A percentile compares a stretch with the other conserved stretches of the same genome.
Evolutionary conservation across 768 basidiomycete species (phyloP).

Genomic region (Leccinum truebloodii): DNA sequence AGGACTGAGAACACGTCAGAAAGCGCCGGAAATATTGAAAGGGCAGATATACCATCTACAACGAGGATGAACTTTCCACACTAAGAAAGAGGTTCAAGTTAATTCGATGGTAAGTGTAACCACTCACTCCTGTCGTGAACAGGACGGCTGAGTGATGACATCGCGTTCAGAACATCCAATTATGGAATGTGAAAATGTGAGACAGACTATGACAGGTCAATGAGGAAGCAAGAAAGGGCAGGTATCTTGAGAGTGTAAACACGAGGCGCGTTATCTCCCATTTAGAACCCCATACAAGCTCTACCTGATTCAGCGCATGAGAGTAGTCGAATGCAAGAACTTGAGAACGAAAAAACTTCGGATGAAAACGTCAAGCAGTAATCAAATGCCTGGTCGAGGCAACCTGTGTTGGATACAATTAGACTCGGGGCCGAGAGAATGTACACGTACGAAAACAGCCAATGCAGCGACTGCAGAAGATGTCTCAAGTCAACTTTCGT

Average conservation of each 20-base stretch:
- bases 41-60: constrained; percentile 11
- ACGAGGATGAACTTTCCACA: constrained; percentile 8
- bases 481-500: not conserved
- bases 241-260: constrained; percentile 31
- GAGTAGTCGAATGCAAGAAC: no score
- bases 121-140: constrained; percentile 3
- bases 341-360: constrained; percentile 14
- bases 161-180: not conserved
- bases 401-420: not conserved
- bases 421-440: not conserved
- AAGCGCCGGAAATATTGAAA: not conserved
- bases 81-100: constrained; percentile 10
- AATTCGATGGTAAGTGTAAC: not conserved
- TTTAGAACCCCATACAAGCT: not conserved
- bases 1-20: constrained; percentile 12
- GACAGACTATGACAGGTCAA: constrained; percentile 22
- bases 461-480: constrained; percentile 22
- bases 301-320: constrained; percentile 12
- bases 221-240: constrained; percentile 23
- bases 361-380: constrained; percentile 25
- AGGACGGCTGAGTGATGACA: constrained; percentile 10
- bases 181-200: not conserved
- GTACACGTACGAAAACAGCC: constrained; percentile 16
- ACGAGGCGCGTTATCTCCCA: constrained; percentile 26
- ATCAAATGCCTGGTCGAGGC: no score